A percentile compares a stretch with the other conserved stretches of the same genome.
Evolutionary conservation across 352 stramenopile species (phyloP).

Genomic region (Pythium scleroteichum): DNA sequence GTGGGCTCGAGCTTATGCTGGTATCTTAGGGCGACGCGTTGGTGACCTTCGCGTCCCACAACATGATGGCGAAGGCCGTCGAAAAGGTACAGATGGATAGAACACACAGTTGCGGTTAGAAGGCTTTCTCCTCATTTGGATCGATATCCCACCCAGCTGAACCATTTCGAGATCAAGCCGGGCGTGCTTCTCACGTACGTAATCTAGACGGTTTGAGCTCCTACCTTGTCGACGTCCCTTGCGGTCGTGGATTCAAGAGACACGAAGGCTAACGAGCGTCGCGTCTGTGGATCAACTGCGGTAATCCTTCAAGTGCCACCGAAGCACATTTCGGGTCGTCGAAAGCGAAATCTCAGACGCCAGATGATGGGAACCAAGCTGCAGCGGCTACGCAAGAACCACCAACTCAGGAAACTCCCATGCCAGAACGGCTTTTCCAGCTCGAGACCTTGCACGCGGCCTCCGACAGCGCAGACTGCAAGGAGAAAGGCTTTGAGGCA

Average conservation of each 20-base stretch:
- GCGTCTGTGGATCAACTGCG: background rate
- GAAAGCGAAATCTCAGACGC: background rate
- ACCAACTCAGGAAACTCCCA: background rate
- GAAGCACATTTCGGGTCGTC: constrained; percentile 14
- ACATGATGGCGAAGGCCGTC: constrained; percentile 65
- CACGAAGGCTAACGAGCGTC: constrained; percentile 2
- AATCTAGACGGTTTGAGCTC: background rate
- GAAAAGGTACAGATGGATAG: constrained; percentile 56
- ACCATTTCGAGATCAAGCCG: constrained; percentile 85
- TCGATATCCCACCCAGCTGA: too few species aligned
- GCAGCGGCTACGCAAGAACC: background rate
- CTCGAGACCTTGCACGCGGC: constrained; percentile 1
- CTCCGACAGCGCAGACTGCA: background rate
- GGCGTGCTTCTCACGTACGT: constrained; percentile 81
- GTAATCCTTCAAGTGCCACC: constrained; percentile 11
- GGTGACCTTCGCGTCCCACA: constrained; percentile 76
- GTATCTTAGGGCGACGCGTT: constrained; percentile 77
- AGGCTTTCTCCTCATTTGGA: too few species aligned
- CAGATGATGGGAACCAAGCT: background rate
- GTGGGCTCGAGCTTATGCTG: too few species aligned
- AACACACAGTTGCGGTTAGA: too few species aligned
- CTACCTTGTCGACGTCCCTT: background rate
- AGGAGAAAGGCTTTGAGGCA: background rate
- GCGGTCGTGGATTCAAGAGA: background rate
- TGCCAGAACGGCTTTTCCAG: constrained; percentile 2